Base-by-base conservation (phyloP, 2,329 filamentous ascomycete species). In the Aspergillus pseudoglaucus region DNA sequence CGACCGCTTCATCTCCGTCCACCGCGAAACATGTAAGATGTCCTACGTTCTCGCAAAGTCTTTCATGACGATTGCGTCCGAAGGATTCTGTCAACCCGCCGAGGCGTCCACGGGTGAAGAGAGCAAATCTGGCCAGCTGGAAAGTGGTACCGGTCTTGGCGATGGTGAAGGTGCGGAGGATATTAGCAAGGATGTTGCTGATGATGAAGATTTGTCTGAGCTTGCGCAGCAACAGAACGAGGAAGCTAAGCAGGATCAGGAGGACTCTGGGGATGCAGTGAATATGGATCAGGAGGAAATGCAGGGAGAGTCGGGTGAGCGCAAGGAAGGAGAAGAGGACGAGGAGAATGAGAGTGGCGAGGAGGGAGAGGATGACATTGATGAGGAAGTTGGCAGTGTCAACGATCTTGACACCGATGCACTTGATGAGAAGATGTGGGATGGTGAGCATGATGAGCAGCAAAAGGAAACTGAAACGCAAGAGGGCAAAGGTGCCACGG, bases 341-440 rank as follows among this genome's bases (percentile, higher is more conserved):
- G 78, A 81, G 7, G 78, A 85, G 7, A 76, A 83, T 9, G 77
- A 82, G 1, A 81, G 81, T 18, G 80, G 82, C 15, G 79, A 79
- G 1, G 80, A 79, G 37, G 79, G 84, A 45, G 76, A 84, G 8
- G 80, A 87, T 22, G 80, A 83, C 39, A 84, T 94, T 64, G 90
- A 96, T 55, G 90, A 95, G 59, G 89, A 97, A 68, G 81, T 87
- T 4, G 93, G 90, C 1, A 87, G 90, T 59, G 90, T 97, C 9
- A 88, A 96, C 70, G 89, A 95, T 59, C 75, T 95, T 38, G 91
- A 95, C 58, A 85, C 89, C 10, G 87, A 83, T 14, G 88, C 91
- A 17, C 87, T 97, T 1, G 94, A 98, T 64, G 94, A 98, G 72
- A 98, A 97, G 75, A 90, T 97, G 80, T 98, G 93, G 93, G 90